Conservation (phyloP, 805 yeast species). For the Brettanomyces nanus region DNA sequence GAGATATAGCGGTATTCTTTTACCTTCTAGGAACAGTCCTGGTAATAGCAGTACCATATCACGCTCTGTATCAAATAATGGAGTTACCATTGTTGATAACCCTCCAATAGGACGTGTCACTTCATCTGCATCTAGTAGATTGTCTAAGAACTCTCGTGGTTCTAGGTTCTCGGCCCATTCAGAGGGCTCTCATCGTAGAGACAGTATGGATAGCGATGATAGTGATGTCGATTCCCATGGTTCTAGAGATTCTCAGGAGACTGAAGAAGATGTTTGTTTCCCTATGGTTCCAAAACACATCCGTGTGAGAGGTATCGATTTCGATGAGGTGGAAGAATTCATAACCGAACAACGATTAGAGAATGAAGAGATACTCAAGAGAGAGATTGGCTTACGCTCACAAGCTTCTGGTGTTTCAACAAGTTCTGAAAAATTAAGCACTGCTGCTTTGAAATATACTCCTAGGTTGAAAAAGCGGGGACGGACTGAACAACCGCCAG, state of each 20-base stretch:
- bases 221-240: slow-evolving; percentile 66
- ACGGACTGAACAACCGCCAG: neutral
- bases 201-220: slow-evolving; percentile 25
- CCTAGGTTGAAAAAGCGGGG: slow-evolving; percentile 27
- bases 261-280: slow-evolving; percentile 96
- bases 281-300: slow-evolving; percentile 72
- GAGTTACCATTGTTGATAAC: neutral
- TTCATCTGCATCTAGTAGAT: neutral
- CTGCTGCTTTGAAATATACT: slow-evolving; percentile 56
- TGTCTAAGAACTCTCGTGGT: neutral
- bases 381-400: slow-evolving; percentile 25
- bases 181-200: slow-evolving; percentile 2
- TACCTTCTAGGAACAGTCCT: slow-evolving; percentile 9
- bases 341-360: slow-evolving; percentile 53
- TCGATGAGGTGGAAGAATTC: slow-evolving; percentile 82
- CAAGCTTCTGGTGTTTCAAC: slow-evolving; percentile 22
- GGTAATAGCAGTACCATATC: neutral
- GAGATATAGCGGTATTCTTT: slow-evolving; percentile 27
- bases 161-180: neutral
- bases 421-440: slow-evolving; percentile 29
- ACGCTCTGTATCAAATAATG: neutral
- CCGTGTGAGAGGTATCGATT: slow-evolving; percentile 70
- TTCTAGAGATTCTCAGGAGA: slow-evolving; percentile 76
- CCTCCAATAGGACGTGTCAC: neutral
- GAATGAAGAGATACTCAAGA: slow-evolving; percentile 27